Base-by-base conservation (phyloP, 2,329 filamentous ascomycete species). In the Pestalotiopsis sp. region DNA sequence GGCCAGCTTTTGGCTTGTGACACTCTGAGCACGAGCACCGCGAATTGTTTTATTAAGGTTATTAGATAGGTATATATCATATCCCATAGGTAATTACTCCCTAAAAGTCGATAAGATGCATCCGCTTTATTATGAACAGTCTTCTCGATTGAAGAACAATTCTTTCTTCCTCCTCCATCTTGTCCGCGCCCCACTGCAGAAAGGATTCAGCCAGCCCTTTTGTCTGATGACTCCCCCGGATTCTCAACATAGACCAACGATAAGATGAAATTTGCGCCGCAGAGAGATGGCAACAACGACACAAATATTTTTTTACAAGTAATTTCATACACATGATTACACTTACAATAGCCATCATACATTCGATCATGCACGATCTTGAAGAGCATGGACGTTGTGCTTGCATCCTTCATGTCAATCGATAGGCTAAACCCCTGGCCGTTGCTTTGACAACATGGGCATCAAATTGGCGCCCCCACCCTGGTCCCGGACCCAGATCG, bases 371-470 rank as follows among this genome's bases (percentile, higher is more conserved):
- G 31, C 31, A 36, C 31, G 31, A 36, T 7, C 31, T 56, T 56
- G 17, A 23, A 56, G 1, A 17, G 17, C 20, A 56, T 23, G 49
- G 49, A 23, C 49, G 49, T 56, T 36, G 49, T 56, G 49, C 20
- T 56, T 23, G 17, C 49, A 56, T 17, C 49, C 49, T 23, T 6
- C 13, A 56, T 17, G 49, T 56, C 4, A 17, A 23, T 17, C 17
- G 17, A 56, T 23, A 56, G 49, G 17, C 20, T 56, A 23, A 20
- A 52, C 45, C 45, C 45, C 45, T 52, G 14, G 25, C 49, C 45
- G 63, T 66, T 66, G 63, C 63, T 66, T 66, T 27, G 63, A 66
- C 63, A 66, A 66, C 63, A 45, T 66, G n/a, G 11, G 25, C 49
- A 36, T 20, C 31, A 36, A 36, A 36, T 52, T n/a, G n/a, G 7